Evolutionary conservation across 2,329 filamentous ascomycete species (phyloP), one percentile per base, ranked within the genome.

Genomic region (Cercospora brassicicola): DNA sequence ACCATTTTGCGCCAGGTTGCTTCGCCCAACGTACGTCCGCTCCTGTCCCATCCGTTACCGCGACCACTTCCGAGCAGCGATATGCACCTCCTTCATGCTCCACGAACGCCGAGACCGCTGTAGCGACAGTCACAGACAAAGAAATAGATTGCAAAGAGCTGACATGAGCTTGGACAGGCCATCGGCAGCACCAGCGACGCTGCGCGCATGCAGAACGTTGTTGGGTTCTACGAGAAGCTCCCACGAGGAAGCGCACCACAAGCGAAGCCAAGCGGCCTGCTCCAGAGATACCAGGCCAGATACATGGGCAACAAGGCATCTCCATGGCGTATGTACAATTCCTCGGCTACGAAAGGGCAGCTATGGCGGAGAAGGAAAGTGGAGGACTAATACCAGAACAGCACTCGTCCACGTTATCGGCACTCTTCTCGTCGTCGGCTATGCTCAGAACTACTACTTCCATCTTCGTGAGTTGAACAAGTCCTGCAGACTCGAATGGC

Each of bases 401-500:
- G 95, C 95, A 73, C 88, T 99, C 79, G 86, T 96, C 77, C 95
- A 99, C 83, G 86, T 89, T 77, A 90, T 99, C 77, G 89, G 87
- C 76, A 85, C 88, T 79, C 84, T 99, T 71, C 84, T 97, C 73
- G 83, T 88, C 74, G 80, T 98, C 76, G 94, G 95, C 78, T 99
- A 99, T 84, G 91, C 91, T 77, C 93, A 98, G 85, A 94, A 97
- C 86, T 99, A 99, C 90, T 98, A 99, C 89, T 98, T 96, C 92
- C 96, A 99, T 85, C 88, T 99, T 79, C 93, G 95, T 99, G 90
- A 83, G 92, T 89, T 31, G 7, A 9, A 8, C 10, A 2, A 11
- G 15, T n/a, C 8, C 11, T 28, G 26, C 13, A 31, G 26, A 18
- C 31, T 36, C 15, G 13, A 20, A n/a, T 55, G 26, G 42, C 31